Base-by-base conservation (phyloP, 2,329 filamentous ascomycete species). In the Fusarium incarnatum region DNA sequence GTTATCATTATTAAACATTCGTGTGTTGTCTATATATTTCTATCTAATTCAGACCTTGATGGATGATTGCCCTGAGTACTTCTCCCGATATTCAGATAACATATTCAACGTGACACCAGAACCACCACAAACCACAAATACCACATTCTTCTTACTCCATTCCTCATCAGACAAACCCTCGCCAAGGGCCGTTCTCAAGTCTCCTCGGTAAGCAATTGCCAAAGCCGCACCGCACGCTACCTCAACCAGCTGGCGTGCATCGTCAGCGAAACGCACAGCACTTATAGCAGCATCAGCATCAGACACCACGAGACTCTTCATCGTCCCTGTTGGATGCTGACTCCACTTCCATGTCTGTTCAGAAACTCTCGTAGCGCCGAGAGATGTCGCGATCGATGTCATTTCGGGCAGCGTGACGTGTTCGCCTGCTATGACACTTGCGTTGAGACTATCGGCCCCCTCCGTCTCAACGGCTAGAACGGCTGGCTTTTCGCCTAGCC, bases 71-170 rank as follows among this genome's bases (percentile, higher is more conserved):
- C 52, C 57, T 12, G 67, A 72, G 68, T 84, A 89, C 68, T 77
- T 79, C 70, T 84, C 80, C 68, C 83, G 82, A 78, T 91, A 94
- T 60, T 81, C 83, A 55, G 84, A 82, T 55, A 94, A 80, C 75
- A 90, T 85, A 37, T 87, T 85, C 63, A 91, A 78, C 4, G 87
- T 88, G 37, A 93, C 86, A 77, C 89, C 89, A 23, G 86, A 90
- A 7, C 92, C 92, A 46, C 95, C 95, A 76, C 95, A 98, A 9
- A 98, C 89, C 25, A 97, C 85, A 56, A 98, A 83, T 3, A 98
- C 94, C 8, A 98, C 87, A 70, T 92, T 93, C 77, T 89, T 91
- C 60, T 86, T 82, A 1, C 84, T 82, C 80, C 86, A 90, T 68
- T 93, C 85, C 34, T 86, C 85, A 32, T 88, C 87, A 2, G 80